These are phyloP conservation scores for Ziziphus jujuba DNA, from an alignment of 306 rosid genomes.

Conservation along the genomic window DNA sequence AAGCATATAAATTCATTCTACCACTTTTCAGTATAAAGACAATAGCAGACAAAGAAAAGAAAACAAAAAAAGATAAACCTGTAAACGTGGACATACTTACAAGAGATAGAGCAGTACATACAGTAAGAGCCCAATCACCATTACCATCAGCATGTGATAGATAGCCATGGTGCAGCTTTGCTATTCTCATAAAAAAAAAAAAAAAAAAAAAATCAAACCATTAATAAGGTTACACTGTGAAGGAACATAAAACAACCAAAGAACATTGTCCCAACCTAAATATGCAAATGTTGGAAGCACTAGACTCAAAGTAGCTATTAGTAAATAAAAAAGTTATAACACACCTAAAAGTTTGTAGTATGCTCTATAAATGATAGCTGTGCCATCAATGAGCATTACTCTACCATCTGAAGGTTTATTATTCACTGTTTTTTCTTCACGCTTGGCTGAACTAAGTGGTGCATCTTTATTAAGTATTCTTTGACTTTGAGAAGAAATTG, in stretches of 20 bases:
- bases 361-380: slow-evolving; percentile 77
- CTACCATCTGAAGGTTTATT: slow-evolving; percentile 54
- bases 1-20: neutral
- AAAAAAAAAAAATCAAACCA: slow-evolving; percentile 15
- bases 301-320: neutral
- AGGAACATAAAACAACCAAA: slow-evolving; percentile 18
- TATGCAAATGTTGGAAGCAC: neutral
- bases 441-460: slow-evolving; percentile 29
- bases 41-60: neutral
- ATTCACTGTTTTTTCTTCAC: slow-evolving; percentile 25
- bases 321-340: neutral
- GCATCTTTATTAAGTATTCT: slow-evolving; percentile 21
- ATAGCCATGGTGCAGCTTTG: slow-evolving; percentile 91
- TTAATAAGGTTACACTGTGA: slow-evolving; percentile 15
- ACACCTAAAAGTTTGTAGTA: slow-evolving; percentile 90
- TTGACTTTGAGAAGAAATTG: slow-evolving; percentile 30
- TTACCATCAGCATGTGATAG: slow-evolving; percentile 93
- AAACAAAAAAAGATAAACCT: neutral
- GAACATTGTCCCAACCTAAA: neutral
- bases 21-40: neutral
- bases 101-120: slow-evolving; percentile 80
- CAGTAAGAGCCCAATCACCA: slow-evolving; percentile 94
- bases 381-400: slow-evolving; percentile 92
- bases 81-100: slow-evolving; percentile 48
- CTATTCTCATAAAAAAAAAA: slow-evolving; percentile 42